Base-by-base conservation (phyloP, 495 filamentous ascomycete species). In the Xylaria intraflava region DNA sequence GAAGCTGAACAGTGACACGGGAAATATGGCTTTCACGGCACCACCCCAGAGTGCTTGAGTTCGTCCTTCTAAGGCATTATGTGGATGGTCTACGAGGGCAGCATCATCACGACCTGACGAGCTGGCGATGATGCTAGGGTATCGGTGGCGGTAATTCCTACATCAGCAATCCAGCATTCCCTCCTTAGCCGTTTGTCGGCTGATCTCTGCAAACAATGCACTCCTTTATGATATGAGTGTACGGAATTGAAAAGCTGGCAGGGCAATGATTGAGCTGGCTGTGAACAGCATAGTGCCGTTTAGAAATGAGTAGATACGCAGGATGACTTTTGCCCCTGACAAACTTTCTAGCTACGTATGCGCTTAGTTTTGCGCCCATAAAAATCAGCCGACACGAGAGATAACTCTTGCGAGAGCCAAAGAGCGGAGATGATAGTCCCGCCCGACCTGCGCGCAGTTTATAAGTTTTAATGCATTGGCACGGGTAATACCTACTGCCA, bases 1-100 rank as follows among this genome's bases (percentile, higher is more conserved):
- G 23, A 55, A 43, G 14, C 64, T 71, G 8, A 68, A 64, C 42
- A 44, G 38, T 20, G 70, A 72, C 35, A 66, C 26, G 6, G 17
- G 72, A 17, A 35, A 46, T 22, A n/a, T 35, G 16, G 40, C n/a
- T 19, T 42, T 42, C 20, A 53, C 50, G n/a, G 24, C 50, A 29
- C 39, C 50, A 30, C 42, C 50, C 11, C 41, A 42, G 24, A 53
- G 50, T 42, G 41, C 41, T 16, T 53, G 29, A 53, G 23, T 17
- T n/a, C n/a, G 27, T 29, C 7, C 14, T 45, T 3, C 29, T 36
- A 39, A 12, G 29, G 30, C 22, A 23, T 45, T 6, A 19, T 11
- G 42, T 17, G 30, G 29, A 41, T 52, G 40, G 36, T 23, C 30
- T 17, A 36, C 30, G 14, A 45, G 30, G 44, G n/a, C 17, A 23